Percentiles rank a stretch among this genome's conserved stretches.
Conservation (phyloP, 768 basidiomycete species). For the Mycena floridula region DNA sequence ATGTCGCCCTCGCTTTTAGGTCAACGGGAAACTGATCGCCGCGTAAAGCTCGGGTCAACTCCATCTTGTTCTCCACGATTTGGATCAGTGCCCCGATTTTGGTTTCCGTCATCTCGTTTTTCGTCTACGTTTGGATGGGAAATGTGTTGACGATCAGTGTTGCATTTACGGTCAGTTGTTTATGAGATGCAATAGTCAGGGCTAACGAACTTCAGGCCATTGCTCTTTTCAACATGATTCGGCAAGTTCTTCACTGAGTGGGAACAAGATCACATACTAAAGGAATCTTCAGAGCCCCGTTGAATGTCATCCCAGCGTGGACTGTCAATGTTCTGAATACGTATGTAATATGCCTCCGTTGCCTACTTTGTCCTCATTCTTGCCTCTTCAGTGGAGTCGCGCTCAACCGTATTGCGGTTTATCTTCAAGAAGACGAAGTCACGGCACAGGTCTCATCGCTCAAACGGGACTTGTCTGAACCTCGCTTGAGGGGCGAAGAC, state of each 20-base stretch:
- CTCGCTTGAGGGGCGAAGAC: constrained; percentile 24
- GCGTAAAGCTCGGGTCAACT: constrained; percentile 58
- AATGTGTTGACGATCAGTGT: constrained; percentile 70
- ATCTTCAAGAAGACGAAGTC: constrained; percentile 68
- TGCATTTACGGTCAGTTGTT: constrained; percentile 69
- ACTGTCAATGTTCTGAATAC: constrained; percentile 74
- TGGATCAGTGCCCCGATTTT: constrained; percentile 77
- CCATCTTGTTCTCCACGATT: constrained; percentile 60
- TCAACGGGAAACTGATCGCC: too few species aligned
- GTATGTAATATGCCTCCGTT: too few species aligned
- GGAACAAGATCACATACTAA: neutral
- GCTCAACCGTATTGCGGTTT: constrained; percentile 60
- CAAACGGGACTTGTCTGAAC: constrained; percentile 32
- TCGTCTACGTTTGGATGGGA: constrained; percentile 63
- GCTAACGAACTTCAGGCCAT: constrained; percentile 43
- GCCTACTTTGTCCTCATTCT: too few species aligned
- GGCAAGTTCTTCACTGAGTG: constrained; percentile 27
- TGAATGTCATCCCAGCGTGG: constrained; percentile 77
- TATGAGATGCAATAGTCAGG: neutral
- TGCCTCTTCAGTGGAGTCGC: too few species aligned
- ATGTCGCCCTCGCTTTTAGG: constrained; percentile 4
- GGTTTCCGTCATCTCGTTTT: constrained; percentile 78
- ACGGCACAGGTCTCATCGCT: constrained; percentile 58
- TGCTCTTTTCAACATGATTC: constrained; percentile 81
- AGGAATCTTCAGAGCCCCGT: constrained; percentile 39